Conservation (phyloP, 2,329 filamentous ascomycete genomes). For the Exophiala sp. region DNA sequence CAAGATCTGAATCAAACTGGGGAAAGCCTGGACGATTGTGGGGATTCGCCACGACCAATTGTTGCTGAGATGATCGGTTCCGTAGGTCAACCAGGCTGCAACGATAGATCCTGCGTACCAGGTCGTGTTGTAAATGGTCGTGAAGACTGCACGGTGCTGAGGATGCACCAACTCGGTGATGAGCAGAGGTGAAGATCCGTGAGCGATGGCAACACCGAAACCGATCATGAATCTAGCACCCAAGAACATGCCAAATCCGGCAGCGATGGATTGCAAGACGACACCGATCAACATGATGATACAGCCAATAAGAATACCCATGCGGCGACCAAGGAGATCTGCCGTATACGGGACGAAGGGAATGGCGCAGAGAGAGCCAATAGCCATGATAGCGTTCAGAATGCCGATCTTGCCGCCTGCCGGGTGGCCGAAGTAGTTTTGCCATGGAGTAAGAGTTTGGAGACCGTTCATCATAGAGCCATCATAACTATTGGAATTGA, state of each 20-base stretch:
- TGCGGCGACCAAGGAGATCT: constrained; percentile 46
- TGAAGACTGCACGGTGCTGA: constrained; percentile 48
- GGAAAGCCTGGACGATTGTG: constrained; percentile 63
- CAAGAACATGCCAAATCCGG: constrained; percentile 48
- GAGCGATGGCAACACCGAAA: constrained; percentile 54
- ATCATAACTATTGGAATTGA: constrained; percentile 14
- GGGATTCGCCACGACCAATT: constrained; percentile 61
- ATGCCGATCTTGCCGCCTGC: constrained; percentile 22
- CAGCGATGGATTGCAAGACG: constrained; percentile 31
- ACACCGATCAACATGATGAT: constrained; percentile 30
- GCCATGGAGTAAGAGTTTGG: constrained; percentile 21
- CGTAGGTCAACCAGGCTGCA: constrained; percentile 50
- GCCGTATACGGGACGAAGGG: constrained; percentile 48
- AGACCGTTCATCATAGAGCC: constrained; percentile 28
- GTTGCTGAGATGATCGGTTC: constrained; percentile 42
- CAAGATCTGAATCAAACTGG: constrained; percentile 53
- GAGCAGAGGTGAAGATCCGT: constrained; percentile 36
- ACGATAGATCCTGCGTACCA: constrained; percentile 53
- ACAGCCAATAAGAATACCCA: constrained; percentile 43
- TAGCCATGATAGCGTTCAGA: constrained; percentile 27
- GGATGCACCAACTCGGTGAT: constrained; percentile 49
- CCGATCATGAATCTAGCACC: constrained; percentile 62
- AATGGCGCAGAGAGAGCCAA: constrained; percentile 49
- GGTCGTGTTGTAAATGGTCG: constrained; percentile 53
- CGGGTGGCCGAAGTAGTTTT: constrained; percentile 26